These are phyloP conservation scores for Elsinoe necatrix DNA, from an alignment of 2,329 filamentous ascomycete species.

Conservation along the genomic window DNA sequence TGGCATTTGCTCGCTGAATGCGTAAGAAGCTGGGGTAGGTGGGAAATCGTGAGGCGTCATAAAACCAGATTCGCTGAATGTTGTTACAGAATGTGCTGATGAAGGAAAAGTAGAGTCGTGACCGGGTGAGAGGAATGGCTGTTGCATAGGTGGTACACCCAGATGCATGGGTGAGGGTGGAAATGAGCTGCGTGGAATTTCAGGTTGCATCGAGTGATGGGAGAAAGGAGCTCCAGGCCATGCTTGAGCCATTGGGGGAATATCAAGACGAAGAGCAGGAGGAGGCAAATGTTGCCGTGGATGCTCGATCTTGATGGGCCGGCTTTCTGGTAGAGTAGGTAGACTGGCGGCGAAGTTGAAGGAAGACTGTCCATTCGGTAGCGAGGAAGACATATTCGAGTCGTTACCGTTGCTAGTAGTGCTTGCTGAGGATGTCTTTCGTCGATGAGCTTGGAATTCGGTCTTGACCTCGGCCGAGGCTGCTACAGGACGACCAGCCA, in stretches of 20 bases:
- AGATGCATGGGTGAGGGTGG: constrained; percentile 11
- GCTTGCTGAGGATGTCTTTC: constrained; percentile 22
- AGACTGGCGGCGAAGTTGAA: constrained; percentile 14
- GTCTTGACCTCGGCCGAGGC: constrained; percentile 21
- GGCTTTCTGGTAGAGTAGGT: constrained; percentile 1
- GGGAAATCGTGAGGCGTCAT: constrained; percentile 17
- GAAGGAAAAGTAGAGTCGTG: constrained; percentile 11
- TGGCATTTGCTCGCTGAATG: constrained; percentile 13
- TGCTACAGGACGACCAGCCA: constrained; percentile 31
- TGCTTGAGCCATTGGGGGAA: constrained; percentile 1
- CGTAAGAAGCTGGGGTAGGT: constrained; percentile 13
- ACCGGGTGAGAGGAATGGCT: constrained; percentile 13
- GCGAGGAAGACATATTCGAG: constrained; percentile 1
- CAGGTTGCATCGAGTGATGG: background rate
- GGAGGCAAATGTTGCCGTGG: constrained; percentile 8
- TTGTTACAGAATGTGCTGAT: constrained; percentile 14
- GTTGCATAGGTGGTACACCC: constrained; percentile 2
- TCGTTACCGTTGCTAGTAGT: constrained; percentile 5
- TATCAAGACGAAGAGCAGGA: constrained; percentile 12
- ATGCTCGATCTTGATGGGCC: constrained; percentile 16
- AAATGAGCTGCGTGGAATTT: background rate
- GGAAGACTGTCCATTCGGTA: background rate
- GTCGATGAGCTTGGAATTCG: constrained; percentile 18
- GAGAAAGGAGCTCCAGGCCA: background rate
- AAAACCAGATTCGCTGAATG: constrained; percentile 15